These are phyloP conservation scores for Linum usitatissimum DNA, from an alignment of 345 rosid genomes.

Conservation along the genomic window DNA sequence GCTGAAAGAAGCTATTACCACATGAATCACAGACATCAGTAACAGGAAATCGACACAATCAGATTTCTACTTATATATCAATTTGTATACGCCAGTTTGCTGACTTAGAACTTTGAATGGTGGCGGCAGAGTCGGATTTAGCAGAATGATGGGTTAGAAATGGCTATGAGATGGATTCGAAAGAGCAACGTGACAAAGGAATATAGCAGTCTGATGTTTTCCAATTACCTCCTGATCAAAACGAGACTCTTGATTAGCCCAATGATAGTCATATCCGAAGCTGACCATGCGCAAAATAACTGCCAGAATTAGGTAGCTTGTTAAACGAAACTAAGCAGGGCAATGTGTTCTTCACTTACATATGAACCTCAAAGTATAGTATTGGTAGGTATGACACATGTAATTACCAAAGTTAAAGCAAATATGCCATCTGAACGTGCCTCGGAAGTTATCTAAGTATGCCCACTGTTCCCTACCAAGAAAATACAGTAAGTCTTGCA, in stretches of 20 bases:
- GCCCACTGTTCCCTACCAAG: constrained; percentile 48
- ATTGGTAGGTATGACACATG: constrained; percentile 7
- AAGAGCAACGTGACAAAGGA: not conserved
- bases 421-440: constrained; percentile 92
- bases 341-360: not conserved
- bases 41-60: too few relatives aligned
- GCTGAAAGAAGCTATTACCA: not conserved
- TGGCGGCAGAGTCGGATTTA: too few relatives aligned
- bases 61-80: too few relatives aligned
- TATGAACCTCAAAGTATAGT: not conserved
- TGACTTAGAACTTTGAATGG: too few relatives aligned
- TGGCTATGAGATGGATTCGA: not conserved
- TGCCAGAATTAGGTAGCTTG: constrained; percentile 16
- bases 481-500: constrained; percentile 9
- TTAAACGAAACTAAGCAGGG: not conserved
- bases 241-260: constrained; percentile 49
- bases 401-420: constrained; percentile 85
- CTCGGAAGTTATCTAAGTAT: constrained; percentile 67
- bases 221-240: constrained; percentile 61
- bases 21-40: not conserved
- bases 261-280: constrained; percentile 81
- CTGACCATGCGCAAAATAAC: constrained; percentile 90
- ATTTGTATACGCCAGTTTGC: too few relatives aligned
- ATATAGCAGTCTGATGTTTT: not conserved
- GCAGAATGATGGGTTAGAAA: not conserved